These are phyloP conservation scores for Tylopilus subfusipes DNA, from an alignment of 768 basidiomycete genomes.

Conservation along the genomic window DNA sequence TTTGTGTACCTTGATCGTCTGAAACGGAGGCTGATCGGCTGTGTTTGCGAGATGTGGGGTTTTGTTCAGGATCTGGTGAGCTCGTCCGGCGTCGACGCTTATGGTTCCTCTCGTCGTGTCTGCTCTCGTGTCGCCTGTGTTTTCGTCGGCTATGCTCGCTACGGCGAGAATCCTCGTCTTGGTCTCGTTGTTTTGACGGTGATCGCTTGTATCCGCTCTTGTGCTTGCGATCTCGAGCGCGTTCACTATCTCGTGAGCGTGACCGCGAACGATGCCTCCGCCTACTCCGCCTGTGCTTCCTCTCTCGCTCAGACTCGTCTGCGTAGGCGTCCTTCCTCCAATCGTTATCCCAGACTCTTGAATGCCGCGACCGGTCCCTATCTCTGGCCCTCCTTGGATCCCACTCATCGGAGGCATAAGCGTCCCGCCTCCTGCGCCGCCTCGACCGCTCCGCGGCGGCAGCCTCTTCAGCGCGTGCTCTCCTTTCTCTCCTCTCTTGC, in stretches of 20 bases:
- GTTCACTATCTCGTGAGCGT: constrained; percentile 22
- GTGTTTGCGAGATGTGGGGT: constrained; percentile 12
- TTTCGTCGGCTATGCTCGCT: constrained; percentile 22
- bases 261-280: constrained; percentile 31
- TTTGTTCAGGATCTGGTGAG: constrained; percentile 12
- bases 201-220: constrained; percentile 22
- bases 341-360: constrained; percentile 38
- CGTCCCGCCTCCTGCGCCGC: constrained; percentile 33
- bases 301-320: constrained; percentile 25
- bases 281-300: constrained; percentile 17
- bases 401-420: constrained; percentile 26
- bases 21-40: constrained; percentile 12
- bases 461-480: constrained; percentile 73
- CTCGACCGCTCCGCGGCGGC: constrained; percentile 59
- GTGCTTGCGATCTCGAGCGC: constrained; percentile 20
- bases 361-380: constrained; percentile 43
- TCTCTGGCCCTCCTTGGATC: constrained; percentile 38
- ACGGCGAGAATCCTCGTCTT: constrained; percentile 9
- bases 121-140: constrained; percentile 25
- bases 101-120: constrained; percentile 13
- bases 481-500: constrained; percentile 56
- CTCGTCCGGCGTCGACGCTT: constrained; percentile 22
- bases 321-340: constrained; percentile 45
- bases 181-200: constrained; percentile 14
- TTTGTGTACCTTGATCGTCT: constrained; percentile 9